These are phyloP conservation scores for Musa troglodytarum DNA, from an alignment of 176 grass and related monocot genomes.

Conservation along the genomic window DNA sequence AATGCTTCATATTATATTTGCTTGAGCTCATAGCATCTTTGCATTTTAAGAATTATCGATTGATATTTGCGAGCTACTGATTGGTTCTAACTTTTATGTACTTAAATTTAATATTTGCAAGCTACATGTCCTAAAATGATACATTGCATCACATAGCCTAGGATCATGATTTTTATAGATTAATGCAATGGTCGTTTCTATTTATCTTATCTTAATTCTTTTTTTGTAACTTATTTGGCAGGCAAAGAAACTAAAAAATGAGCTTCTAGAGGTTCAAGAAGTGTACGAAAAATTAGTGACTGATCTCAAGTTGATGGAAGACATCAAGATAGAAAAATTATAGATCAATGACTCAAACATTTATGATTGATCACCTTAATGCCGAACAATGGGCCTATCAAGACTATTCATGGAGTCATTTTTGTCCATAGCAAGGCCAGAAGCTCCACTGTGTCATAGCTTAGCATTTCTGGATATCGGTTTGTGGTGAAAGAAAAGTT, in stretches of 20 bases:
- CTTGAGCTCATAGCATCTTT: not conserved
- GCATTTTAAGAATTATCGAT: not conserved
- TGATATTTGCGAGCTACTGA: not conserved
- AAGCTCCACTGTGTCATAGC: not conserved
- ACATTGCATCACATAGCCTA: not conserved
- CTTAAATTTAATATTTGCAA: not conserved
- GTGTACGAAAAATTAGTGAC: constrained; percentile 49
- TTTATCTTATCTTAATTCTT: constrained; percentile 12
- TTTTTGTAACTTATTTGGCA: constrained; percentile 34
- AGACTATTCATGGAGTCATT: not conserved
- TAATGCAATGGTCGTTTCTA: not conserved
- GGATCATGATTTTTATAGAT: not conserved
- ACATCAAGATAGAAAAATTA: constrained; percentile 51
- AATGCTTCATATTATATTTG: constrained; percentile 4
- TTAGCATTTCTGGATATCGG: not conserved
- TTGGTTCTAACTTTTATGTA: not conserved
- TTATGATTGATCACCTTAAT: not conserved
- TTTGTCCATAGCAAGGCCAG: not conserved
- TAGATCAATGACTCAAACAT: not conserved
- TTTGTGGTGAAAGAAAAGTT: not conserved
- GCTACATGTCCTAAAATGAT: not conserved
- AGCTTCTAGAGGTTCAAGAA: constrained; percentile 53
- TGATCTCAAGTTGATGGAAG: constrained; percentile 39
- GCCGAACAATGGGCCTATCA: not conserved
- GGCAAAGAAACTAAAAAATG: constrained; percentile 60